A percentile compares a stretch with the other conserved stretches of the same genome.
These are phyloP conservation scores for Colletotrichum simmondsii DNA, from an alignment of 2,329 filamentous ascomycete genomes.

Conservation along the genomic window DNA sequence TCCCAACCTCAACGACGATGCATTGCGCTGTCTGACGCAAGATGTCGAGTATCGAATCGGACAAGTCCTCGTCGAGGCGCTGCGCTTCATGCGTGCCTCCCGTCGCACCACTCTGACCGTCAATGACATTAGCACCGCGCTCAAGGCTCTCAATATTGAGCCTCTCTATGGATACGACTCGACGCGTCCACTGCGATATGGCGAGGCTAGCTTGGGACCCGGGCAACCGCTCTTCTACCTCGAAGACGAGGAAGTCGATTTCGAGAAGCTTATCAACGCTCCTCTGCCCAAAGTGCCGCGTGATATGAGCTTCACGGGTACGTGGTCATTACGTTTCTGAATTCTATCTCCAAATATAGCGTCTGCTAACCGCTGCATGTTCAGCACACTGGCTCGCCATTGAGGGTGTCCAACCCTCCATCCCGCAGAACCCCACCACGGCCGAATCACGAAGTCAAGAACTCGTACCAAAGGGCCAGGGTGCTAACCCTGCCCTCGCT, in stretches of 20 bases:
- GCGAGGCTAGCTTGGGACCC: slow-evolving; percentile 91
- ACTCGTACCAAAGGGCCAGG: slow-evolving; percentile 88
- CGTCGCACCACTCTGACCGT: slow-evolving; percentile 89
- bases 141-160: slow-evolving; percentile 90
- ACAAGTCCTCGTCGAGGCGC: slow-evolving; percentile 91
- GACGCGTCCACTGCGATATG: slow-evolving; percentile 87
- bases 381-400: slow-evolving; percentile 96
- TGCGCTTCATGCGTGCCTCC: slow-evolving; percentile 95
- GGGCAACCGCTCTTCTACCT: slow-evolving; percentile 97
- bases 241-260: slow-evolving; percentile 98
- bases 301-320: slow-evolving; percentile 92
- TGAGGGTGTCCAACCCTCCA: slow-evolving; percentile 95
- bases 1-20: slow-evolving; percentile 81
- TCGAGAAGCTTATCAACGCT: slow-evolving; percentile 98
- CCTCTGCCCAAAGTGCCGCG: slow-evolving; percentile 93
- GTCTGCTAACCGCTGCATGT: slow-evolving; percentile 31
- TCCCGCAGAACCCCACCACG: slow-evolving; percentile 93
- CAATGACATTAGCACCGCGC: slow-evolving; percentile 87
- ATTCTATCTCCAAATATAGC: slow-evolving; percentile 26
- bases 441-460: slow-evolving; percentile 87
- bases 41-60: slow-evolving; percentile 96
- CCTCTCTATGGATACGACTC: slow-evolving; percentile 97
- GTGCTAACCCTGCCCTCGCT: slow-evolving; percentile 85
- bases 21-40: slow-evolving; percentile 86
- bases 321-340: too few species aligned